A percentile compares a stretch with the other conserved stretches of the same genome.
These are phyloP conservation scores for Gonium pectorale DNA, from an alignment of 139 green algal species.

Conservation along the genomic window DNA sequence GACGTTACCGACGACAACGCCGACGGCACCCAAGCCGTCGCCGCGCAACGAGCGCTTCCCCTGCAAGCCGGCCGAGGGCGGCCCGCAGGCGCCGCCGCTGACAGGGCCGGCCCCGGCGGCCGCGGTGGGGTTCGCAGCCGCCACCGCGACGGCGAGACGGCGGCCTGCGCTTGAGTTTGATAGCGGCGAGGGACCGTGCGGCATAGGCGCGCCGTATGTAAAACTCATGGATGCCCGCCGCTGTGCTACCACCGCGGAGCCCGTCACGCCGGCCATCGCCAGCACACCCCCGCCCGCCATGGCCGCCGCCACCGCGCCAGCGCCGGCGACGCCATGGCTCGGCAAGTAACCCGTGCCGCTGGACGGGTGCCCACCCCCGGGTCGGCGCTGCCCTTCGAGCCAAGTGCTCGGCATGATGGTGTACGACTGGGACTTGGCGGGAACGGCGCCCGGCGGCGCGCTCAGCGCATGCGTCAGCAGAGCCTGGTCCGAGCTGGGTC, in stretches of 20 bases:
- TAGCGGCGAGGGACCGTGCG: constrained; percentile 33
- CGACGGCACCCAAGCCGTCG: background rate
- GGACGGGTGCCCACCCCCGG: constrained; percentile 7
- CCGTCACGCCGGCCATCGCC: background rate
- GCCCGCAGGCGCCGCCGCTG: background rate
- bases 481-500: background rate
- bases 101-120: background rate
- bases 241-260: background rate
- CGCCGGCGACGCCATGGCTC: background rate
- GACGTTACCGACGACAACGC: background rate
- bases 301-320: background rate
- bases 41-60: background rate
- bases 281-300: background rate
- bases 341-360: background rate
- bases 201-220: background rate
- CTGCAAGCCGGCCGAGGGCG: background rate
- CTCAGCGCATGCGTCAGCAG: background rate
- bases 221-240: constrained; percentile 26
- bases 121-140: background rate
- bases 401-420: constrained; percentile 5
- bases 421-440: constrained; percentile 31
- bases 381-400: constrained; percentile 7
- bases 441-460: background rate
- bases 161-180: constrained; percentile 12
- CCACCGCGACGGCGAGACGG: background rate